Conservation (phyloP, 148 eudicot species). For the Polygonum aviculare region DNA sequence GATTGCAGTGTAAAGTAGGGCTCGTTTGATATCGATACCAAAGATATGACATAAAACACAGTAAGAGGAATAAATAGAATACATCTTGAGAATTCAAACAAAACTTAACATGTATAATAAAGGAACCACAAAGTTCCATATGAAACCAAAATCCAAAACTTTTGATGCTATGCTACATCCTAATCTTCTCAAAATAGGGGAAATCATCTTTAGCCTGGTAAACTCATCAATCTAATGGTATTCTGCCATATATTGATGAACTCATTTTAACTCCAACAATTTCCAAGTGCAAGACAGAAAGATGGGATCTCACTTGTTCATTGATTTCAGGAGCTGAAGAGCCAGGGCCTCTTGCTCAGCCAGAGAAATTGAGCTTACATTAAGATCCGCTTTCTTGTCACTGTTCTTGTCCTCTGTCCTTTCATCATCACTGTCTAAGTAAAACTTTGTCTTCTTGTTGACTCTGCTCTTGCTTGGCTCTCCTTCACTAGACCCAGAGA, state of each 20-base stretch:
- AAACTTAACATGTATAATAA: too few species aligned
- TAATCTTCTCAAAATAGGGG: not conserved
- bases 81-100: too few species aligned
- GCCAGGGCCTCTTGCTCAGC: slow-evolving; percentile 84
- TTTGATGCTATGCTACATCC: not conserved
- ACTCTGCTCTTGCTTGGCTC: slow-evolving; percentile 16
- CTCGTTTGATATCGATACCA: too few species aligned
- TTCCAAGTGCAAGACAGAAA: not conserved
- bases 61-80: too few species aligned
- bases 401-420: slow-evolving; percentile 16
- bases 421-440: slow-evolving; percentile 42
- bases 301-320: slow-evolving; percentile 16
- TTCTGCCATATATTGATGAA: not conserved
- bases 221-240: not conserved
- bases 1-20: too few species aligned
- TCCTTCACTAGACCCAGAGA: slow-evolving; percentile 35
- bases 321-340: slow-evolving; percentile 61
- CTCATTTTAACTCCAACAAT: not conserved
- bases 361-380: slow-evolving; percentile 36
- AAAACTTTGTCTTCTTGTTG: slow-evolving; percentile 45
- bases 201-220: not conserved
- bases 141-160: not conserved
- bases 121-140: not conserved
- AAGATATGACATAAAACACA: too few species aligned
- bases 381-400: slow-evolving; percentile 13